phyloP scores from a whole-genome alignment of 2,329 filamentous ascomycete genomes.

The Diaporthe ampelina region DNA sequence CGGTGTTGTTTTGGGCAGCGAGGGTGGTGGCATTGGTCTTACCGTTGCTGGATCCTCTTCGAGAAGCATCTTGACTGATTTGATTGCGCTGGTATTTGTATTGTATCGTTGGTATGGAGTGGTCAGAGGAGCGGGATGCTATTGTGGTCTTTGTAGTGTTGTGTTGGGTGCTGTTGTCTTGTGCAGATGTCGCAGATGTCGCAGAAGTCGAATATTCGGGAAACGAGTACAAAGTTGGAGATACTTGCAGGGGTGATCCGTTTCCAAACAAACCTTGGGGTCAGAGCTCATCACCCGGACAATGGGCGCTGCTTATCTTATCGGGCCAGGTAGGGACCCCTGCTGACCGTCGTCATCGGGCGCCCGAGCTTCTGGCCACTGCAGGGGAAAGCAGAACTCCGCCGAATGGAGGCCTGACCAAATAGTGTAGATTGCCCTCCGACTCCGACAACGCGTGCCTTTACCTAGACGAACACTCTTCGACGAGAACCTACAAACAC shows the following conservation, averaged over 20 bases:
- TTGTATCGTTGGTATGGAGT: background rate
- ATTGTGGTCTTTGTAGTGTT: background rate
- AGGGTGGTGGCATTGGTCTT: slow-evolving; percentile 51
- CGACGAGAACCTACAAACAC: slow-evolving; percentile 18
- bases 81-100: slow-evolving; percentile 4
- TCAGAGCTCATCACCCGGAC: slow-evolving; percentile 43
- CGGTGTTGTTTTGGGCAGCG: slow-evolving; percentile 41
- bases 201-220: background rate
- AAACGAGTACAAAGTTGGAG: slow-evolving; percentile 12
- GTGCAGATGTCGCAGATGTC: slow-evolving; percentile 14
- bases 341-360: slow-evolving; percentile 29
- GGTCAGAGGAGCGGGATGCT: background rate
- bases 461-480: background rate
- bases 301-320: slow-evolving; percentile 47
- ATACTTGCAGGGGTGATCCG: slow-evolving; percentile 36
- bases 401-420: slow-evolving; percentile 30
- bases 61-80: slow-evolving; percentile 81
- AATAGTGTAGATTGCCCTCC: background rate
- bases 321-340: slow-evolving; percentile 38
- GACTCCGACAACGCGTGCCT: background rate
- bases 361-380: slow-evolving; percentile 36
- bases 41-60: slow-evolving; percentile 93
- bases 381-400: slow-evolving; percentile 28
- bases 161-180: background rate
- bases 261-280: slow-evolving; percentile 37